Evolutionary conservation across 2,329 filamentous ascomycete species (phyloP).

Genomic region (Aspergillus candidus): DNA sequence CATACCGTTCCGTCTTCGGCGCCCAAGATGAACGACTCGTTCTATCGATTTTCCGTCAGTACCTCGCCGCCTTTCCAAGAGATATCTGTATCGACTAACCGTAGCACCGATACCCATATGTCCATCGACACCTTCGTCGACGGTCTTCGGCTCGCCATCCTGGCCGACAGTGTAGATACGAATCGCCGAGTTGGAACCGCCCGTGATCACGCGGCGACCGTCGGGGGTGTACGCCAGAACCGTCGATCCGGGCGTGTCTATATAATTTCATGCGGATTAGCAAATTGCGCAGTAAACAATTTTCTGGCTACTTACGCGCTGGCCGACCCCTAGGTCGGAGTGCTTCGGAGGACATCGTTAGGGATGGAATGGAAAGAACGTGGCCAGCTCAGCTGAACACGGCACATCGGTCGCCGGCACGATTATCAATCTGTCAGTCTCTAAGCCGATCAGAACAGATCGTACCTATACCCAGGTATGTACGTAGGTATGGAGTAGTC

Average conservation of each 20-base stretch:
- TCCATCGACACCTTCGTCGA: constrained; percentile 84
- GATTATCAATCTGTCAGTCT: not conserved
- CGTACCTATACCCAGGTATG: no score
- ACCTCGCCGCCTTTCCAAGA: not conserved
- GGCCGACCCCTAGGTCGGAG: constrained; percentile 36
- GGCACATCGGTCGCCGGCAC: not conserved
- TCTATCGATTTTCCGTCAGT: constrained; percentile 35
- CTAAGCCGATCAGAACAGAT: no score
- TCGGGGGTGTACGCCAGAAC: constrained; percentile 85
- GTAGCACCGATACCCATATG: constrained; percentile 73
- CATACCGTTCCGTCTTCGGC: constrained; percentile 95
- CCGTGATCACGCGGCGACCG: constrained; percentile 79
- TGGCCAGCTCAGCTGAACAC: not conserved
- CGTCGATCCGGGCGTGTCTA: constrained; percentile 79
- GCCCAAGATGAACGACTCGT: constrained; percentile 80
- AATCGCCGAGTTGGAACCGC: constrained; percentile 88
- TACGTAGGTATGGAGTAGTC: not conserved
- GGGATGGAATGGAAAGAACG: not conserved
- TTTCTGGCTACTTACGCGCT: constrained; percentile 40
- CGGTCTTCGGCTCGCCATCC: constrained; percentile 84
- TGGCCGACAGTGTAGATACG: constrained; percentile 87
- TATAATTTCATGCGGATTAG: constrained; percentile 6
- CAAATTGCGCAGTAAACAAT: not conserved
- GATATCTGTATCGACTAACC: constrained; percentile 34
- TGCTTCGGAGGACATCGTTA: constrained; percentile 31